Evolutionary conservation across 1,284 basidiomycete species (phyloP), one percentile per base, ranked within the genome.

Genomic region (Ganoderma lingzhi): DNA sequence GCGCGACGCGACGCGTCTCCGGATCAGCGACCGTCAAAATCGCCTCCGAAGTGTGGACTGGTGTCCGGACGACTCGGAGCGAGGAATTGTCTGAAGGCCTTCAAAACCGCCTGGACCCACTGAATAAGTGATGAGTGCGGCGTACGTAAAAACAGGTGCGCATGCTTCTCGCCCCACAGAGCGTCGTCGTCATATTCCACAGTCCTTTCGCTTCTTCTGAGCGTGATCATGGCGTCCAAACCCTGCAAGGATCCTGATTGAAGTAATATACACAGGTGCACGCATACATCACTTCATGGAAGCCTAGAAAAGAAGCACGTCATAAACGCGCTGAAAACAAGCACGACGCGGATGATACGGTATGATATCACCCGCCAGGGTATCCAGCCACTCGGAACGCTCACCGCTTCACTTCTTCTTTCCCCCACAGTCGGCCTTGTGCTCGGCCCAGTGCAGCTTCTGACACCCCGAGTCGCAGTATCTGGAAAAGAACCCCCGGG

Each of bases 401-500:
- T 6, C 35, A 23, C 35, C 35, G 1, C 35, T 59, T 59, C 56
- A 59, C 56, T 39, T 59, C 56, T 59, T 59, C 56, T 59, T 59
- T 10, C 56, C 56, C 19, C 56, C 74, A 55, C 74, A 75, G 32
- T 69, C 65, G 2, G 14, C 30, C 61, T 73, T 75, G 51, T 76
- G 75, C 23, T 74, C 84, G 0, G 76, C 37, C 87, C 87, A 88
- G 64, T 85, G 85, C 30, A 76, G 74, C 68, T 84, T 87, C 70
- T 88, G 87, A 70, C 87, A 88, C 1, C 76, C 76, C 12, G 70
- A 53, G 72, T 87, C 86, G 68, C 87, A 88, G 70, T 88, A 87
- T 70, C 86, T 88, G 53, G 28, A 59, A 59, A 39, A 42, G 62
- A n/a, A 41, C 17, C 17, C 8, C 42, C 39, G 39, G 39, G 12